Percentiles rank a stretch among this genome's conserved stretches.
Conservation (phyloP, 805 yeast species). For the Teunomyces stri region DNA sequence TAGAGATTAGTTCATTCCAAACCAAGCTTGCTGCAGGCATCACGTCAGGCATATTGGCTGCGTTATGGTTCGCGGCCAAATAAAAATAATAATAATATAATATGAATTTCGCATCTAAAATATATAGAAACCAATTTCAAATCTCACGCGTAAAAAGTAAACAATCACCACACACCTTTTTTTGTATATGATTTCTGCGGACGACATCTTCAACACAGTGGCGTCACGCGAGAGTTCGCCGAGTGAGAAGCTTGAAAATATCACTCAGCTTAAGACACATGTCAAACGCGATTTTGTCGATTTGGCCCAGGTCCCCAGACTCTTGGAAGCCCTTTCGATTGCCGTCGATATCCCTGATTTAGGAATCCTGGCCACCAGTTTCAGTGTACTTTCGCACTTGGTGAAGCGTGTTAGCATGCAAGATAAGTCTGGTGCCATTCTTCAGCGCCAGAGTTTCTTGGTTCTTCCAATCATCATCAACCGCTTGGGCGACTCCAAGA, state of each 20-base stretch:
- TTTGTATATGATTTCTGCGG: conserved; percentile 10
- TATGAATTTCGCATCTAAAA: not conserved
- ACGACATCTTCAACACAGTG: conserved; percentile 17
- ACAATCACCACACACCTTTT: not conserved
- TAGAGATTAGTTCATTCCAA: not conserved
- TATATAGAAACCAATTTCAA: not conserved
- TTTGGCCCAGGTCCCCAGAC: conserved; percentile 46
- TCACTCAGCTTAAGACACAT: conserved; percentile 46
- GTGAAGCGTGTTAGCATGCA: conserved; percentile 59
- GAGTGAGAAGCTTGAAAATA: conserved; percentile 16
- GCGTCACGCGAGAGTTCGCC: conserved; percentile 12
- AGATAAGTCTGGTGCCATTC: conserved; percentile 39
- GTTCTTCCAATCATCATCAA: conserved; percentile 53
- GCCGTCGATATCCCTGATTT: conserved; percentile 42
- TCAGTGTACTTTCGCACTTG: conserved; percentile 53
- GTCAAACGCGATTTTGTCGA: conserved; percentile 57
- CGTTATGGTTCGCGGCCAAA: conserved; percentile 22
- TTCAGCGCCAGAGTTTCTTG: conserved; percentile 40
- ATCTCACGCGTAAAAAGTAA: conserved; percentile 3
- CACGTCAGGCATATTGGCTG: conserved; percentile 16
- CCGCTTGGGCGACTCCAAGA: conserved; percentile 42
- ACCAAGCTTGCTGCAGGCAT: conserved; percentile 13
- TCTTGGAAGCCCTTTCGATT: conserved; percentile 47
- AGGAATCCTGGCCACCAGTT: conserved; percentile 41
- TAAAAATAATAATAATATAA: not conserved